A percentile compares a stretch with the other conserved stretches of the same genome.
Conservation (phyloP, 176 grass and related monocot genomes). For the Alloteropsis semialata region DNA sequence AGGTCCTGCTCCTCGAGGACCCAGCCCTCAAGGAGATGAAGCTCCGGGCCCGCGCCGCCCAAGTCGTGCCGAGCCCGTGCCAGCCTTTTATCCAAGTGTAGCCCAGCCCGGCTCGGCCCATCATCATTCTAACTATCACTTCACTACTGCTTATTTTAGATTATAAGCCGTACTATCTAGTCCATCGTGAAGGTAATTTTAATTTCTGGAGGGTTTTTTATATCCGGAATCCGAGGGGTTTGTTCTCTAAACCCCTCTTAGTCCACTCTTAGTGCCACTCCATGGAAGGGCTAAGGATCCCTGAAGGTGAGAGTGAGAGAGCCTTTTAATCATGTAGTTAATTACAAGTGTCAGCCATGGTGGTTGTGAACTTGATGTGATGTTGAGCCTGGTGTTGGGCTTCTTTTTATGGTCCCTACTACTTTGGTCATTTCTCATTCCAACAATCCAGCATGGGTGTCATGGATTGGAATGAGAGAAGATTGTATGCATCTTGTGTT, state of each 20-base stretch:
- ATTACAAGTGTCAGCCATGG: conserved; percentile 36
- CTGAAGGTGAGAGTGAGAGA: conserved; percentile 39
- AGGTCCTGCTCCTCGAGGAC: conserved; percentile 72
- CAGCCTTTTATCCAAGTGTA: conserved; percentile 48
- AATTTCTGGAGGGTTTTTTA: conserved; percentile 38
- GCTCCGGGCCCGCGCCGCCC: conserved; percentile 21
- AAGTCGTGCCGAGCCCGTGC: neutral
- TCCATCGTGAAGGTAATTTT: neutral
- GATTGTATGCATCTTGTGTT: conserved; percentile 27
- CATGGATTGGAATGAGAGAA: conserved; percentile 32
- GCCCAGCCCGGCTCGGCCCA: neutral
- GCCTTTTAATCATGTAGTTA: conserved; percentile 37
- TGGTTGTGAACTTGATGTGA: conserved; percentile 39
- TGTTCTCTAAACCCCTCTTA: conserved; percentile 23
- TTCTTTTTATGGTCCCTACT: conserved; percentile 23
- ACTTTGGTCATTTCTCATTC: conserved; percentile 26
- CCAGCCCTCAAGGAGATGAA: conserved; percentile 69
- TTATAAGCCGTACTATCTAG: neutral
- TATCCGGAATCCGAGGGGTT: conserved; percentile 23
- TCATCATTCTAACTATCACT: neutral
- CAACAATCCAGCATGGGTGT: conserved; percentile 13
- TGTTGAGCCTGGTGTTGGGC: conserved; percentile 15
- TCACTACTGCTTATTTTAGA: neutral
- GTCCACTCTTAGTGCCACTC: conserved; percentile 35
- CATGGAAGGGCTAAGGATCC: conserved; percentile 40